phyloP scores from a whole-genome alignment of 768 basidiomycete species.

The Hortiboletus flavorubellus region DNA sequence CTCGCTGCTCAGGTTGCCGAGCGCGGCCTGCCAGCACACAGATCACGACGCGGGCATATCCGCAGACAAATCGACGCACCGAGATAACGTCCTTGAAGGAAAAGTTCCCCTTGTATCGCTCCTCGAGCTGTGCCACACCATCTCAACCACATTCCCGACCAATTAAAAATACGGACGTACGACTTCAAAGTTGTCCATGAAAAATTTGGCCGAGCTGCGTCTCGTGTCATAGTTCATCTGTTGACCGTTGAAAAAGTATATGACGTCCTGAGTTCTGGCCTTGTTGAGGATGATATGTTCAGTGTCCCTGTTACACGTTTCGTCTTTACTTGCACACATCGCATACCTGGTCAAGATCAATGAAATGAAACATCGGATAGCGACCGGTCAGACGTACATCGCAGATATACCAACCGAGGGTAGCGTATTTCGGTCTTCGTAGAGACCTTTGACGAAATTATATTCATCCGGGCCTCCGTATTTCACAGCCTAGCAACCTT shows the following conservation, averaged over 20 bases:
- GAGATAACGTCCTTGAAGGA: conserved; percentile 50
- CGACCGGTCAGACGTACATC: conserved; percentile 44
- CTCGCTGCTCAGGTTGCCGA: conserved; percentile 56
- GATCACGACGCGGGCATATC: background rate
- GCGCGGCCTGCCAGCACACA: conserved; percentile 30
- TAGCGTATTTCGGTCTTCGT: conserved; percentile 71
- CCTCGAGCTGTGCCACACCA: conserved; percentile 44
- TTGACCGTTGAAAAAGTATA: conserved; percentile 62
- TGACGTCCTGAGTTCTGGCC: conserved; percentile 57
- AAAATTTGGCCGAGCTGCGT: conserved; percentile 53
- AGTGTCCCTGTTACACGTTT: conserved; percentile 55
- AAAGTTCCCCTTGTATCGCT: conserved; percentile 71
- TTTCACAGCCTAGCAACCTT: conserved; percentile 54
- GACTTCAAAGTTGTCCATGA: conserved; percentile 64
- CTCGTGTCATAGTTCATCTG: conserved; percentile 53
- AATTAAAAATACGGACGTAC: conserved; percentile 37
- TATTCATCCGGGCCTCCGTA: conserved; percentile 75
- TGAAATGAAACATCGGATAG: background rate
- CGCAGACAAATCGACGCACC: conserved; percentile 33
- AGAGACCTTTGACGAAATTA: conserved; percentile 64
- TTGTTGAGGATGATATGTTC: conserved; percentile 56
- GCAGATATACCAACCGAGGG: conserved; percentile 62
- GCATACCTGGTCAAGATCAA: conserved; percentile 45
- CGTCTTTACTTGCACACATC: conserved; percentile 58
- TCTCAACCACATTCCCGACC: background rate